Evolutionary conservation across 1,284 basidiomycete species (phyloP).

Genomic region (Puccinia polysora): DNA sequence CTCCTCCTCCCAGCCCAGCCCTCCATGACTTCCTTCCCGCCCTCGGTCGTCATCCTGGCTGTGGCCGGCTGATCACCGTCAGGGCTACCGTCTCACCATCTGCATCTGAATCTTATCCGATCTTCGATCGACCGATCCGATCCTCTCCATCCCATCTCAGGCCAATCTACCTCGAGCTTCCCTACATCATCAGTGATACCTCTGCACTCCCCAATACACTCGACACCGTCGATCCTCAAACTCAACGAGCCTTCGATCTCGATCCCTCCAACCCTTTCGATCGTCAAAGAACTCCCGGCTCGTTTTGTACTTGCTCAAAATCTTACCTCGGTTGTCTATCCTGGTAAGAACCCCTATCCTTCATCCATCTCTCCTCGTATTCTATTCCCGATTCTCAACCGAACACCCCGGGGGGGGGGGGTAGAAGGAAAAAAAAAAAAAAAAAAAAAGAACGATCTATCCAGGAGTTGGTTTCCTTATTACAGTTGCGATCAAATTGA

Average conservation of each 20-base stretch:
- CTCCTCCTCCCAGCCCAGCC: background rate
- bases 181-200: constrained; percentile 10
- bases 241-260: constrained; percentile 17
- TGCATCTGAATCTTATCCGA: background rate
- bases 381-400: background rate
- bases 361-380: background rate
- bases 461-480: too few relatives aligned
- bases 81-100: background rate
- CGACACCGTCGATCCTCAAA: constrained; percentile 1
- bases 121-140: background rate
- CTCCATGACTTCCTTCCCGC: background rate
- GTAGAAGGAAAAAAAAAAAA: too few relatives aligned
- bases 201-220: constrained; percentile 17
- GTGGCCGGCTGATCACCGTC: constrained; percentile 18
- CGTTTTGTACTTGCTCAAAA: constrained; percentile 20
- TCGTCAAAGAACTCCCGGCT: background rate
- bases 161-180: background rate
- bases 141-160: too few relatives aligned
- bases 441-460: too few relatives aligned
- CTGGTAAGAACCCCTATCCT: constrained; percentile 37
- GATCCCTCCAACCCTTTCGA: background rate
- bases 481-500: too few relatives aligned
- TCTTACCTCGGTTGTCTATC: constrained; percentile 36
- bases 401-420: too few relatives aligned
- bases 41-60: background rate